Evolutionary conservation across 2,329 filamentous ascomycete genomes (phyloP), one percentile per base, ranked within the genome.

Genomic region (Ascochyta pisi): DNA sequence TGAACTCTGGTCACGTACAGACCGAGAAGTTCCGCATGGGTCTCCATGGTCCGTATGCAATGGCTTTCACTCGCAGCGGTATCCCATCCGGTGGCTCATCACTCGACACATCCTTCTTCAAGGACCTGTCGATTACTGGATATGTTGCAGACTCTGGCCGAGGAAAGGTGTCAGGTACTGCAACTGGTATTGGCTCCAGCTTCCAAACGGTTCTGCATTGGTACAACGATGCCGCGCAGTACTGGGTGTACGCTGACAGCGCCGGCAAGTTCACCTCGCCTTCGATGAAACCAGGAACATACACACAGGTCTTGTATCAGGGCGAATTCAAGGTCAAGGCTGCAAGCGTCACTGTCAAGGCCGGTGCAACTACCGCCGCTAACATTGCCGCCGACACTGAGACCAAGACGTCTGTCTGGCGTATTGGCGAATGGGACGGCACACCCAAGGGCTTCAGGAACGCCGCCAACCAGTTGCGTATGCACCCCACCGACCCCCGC

Each of bases 301-400:
- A 89, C 74, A 88, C 84, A n/a, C 87, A 88, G 81, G 82, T 86
- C 4, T 80, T 89, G 34, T 87, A 87, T 73, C 84, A 85, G 62
- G 81, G 78, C 16, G 85, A 87, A 68, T 82, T 82, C 66, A 78
- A 81, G 58, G 83, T 86, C 8, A 83, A 82, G 4, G 78, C 79
- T 2, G 73, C 77, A 23, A 77, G 74, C 33, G 70, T 75, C 15
- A 66, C 49, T 0, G 83, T 87, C 37, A 76, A 75, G 2, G 81
- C 82, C 1, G 84, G 84, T 4, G 71, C 73, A 29, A 78, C 79
- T 1, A 79, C 79, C 0, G 80, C 77, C 3, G 77, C 79, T 45
- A 79, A 82, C 66, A 86, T 87, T 42, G 79, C 81, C 3, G 81
- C 80, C 29, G 76, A 70, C 13, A 78, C 79, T 4, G 71, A 77